phyloP scores from a whole-genome alignment of 352 stramenopile species.

The Blastocystis sp. region DNA sequence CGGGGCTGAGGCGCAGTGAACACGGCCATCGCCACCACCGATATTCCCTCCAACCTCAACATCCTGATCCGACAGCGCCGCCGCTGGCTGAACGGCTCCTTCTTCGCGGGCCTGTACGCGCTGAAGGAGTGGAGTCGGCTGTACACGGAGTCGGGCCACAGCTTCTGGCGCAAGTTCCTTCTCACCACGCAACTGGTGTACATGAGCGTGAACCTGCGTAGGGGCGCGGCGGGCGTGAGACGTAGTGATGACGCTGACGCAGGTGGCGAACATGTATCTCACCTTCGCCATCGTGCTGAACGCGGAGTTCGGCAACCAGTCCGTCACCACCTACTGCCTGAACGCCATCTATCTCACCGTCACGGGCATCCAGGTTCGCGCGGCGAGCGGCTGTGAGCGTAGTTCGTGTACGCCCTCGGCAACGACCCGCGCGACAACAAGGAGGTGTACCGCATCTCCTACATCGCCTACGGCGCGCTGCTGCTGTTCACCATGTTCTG shows the following conservation, averaged over 20 bases:
- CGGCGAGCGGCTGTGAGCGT: neutral
- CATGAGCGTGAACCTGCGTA: slow-evolving; percentile 70
- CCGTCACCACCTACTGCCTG: slow-evolving; percentile 50
- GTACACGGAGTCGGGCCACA: slow-evolving; percentile 73
- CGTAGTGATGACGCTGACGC: slow-evolving; percentile 68
- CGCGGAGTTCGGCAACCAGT: slow-evolving; percentile 48
- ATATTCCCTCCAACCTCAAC: slow-evolving; percentile 74
- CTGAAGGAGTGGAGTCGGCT: slow-evolving; percentile 76
- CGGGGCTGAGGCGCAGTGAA: slow-evolving; percentile 68
- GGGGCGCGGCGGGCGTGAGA: neutral
- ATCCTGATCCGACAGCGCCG: slow-evolving; percentile 77
- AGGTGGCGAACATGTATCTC: slow-evolving; percentile 67
- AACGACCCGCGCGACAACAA: slow-evolving; percentile 67
- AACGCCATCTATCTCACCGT: slow-evolving; percentile 65
- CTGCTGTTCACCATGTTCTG: slow-evolving; percentile 68
- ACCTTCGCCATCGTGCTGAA: slow-evolving; percentile 68
- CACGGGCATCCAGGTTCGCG: slow-evolving; percentile 46
- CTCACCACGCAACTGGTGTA: slow-evolving; percentile 71
- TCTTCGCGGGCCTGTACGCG: slow-evolving; percentile 76
- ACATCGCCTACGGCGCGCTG: slow-evolving; percentile 62
- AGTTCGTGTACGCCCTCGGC: slow-evolving; percentile 65
- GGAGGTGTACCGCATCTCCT: slow-evolving; percentile 62
- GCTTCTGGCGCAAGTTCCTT: slow-evolving; percentile 71
- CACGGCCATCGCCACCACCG: slow-evolving; percentile 72
- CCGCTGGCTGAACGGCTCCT: slow-evolving; percentile 76